phyloP scores from a whole-genome alignment of 495 filamentous ascomycete species.

The Aspergillus hancockii region DNA sequence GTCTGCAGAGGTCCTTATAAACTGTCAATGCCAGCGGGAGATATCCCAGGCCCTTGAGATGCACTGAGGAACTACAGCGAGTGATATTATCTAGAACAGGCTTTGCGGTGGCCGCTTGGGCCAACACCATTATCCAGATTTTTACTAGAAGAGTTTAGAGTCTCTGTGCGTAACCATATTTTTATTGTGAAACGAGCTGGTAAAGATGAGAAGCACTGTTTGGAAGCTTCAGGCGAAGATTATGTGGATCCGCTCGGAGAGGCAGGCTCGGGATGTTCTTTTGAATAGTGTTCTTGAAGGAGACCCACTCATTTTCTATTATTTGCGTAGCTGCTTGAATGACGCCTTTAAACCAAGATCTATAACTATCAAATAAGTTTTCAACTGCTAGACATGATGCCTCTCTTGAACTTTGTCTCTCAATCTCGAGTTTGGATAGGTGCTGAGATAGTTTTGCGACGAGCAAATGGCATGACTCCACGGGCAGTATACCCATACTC shows the following conservation, averaged over 20 bases:
- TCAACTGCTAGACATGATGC: slow-evolving; percentile 8
- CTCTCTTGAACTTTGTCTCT: slow-evolving; percentile 18
- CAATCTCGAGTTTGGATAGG: slow-evolving; percentile 58
- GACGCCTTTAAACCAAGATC: slow-evolving; percentile 20
- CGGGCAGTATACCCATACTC: slow-evolving; percentile 18
- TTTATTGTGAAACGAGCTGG: too few species aligned
- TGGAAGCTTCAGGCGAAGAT: slow-evolving; percentile 38
- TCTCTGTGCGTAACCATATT: too few species aligned
- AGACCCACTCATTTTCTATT: slow-evolving; percentile 22
- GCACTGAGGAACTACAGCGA: too few species aligned
- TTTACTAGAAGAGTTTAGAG: too few species aligned
- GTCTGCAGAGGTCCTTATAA: too few species aligned
- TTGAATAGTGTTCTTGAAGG: slow-evolving; percentile 25
- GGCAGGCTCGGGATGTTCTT: slow-evolving; percentile 41
- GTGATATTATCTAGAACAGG: too few species aligned
- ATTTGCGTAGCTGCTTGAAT: slow-evolving; percentile 21
- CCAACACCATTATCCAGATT: too few species aligned
- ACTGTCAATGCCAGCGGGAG: too few species aligned
- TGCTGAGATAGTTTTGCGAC: slow-evolving; percentile 58
- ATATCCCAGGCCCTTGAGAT: too few species aligned
- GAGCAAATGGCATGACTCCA: slow-evolving; percentile 38
- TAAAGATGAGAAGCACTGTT: too few species aligned
- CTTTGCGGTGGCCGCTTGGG: too few species aligned
- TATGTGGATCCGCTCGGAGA: slow-evolving; percentile 22
- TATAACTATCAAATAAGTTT: slow-evolving; percentile 19